Conservation (phyloP, 1,284 basidiomycete species). For the Marasmius fiardii region DNA sequence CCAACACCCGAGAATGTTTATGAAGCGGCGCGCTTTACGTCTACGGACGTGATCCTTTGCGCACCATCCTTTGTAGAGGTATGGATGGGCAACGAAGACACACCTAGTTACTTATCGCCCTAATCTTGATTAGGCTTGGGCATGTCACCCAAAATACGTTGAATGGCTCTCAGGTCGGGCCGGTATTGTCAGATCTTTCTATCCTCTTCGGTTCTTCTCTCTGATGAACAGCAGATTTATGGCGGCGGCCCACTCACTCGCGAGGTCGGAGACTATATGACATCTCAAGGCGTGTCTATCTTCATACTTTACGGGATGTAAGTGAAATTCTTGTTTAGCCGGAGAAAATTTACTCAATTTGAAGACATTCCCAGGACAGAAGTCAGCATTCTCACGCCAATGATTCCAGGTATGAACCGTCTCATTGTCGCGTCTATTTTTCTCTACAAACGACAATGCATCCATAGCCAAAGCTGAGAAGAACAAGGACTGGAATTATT, state of each 20-base stretch:
- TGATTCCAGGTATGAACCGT: background rate
- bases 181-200: conserved; percentile 12
- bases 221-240: conserved; percentile 18
- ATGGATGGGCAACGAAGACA: too few relatives aligned
- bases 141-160: conserved; percentile 18
- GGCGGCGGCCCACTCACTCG: conserved; percentile 26
- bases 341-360: background rate
- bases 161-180: conserved; percentile 15
- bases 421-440: too few relatives aligned
- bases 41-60: conserved; percentile 16
- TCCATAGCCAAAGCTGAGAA: background rate
- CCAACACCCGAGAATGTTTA: conserved; percentile 15
- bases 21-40: conserved; percentile 12
- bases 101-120: too few relatives aligned
- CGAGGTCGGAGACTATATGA: conserved; percentile 22
- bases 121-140: conserved; percentile 17
- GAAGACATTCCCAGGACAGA: background rate
- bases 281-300: conserved; percentile 20
- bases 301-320: conserved; percentile 22
- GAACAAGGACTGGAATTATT: background rate
- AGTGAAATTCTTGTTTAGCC: conserved; percentile 1
- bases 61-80: conserved; percentile 16
- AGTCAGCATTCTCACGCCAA: background rate
- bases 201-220: too few relatives aligned
- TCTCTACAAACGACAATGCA: background rate